Conservation (phyloP, 2,329 filamentous ascomycete species). For the Colletotrichum siamense region DNA sequence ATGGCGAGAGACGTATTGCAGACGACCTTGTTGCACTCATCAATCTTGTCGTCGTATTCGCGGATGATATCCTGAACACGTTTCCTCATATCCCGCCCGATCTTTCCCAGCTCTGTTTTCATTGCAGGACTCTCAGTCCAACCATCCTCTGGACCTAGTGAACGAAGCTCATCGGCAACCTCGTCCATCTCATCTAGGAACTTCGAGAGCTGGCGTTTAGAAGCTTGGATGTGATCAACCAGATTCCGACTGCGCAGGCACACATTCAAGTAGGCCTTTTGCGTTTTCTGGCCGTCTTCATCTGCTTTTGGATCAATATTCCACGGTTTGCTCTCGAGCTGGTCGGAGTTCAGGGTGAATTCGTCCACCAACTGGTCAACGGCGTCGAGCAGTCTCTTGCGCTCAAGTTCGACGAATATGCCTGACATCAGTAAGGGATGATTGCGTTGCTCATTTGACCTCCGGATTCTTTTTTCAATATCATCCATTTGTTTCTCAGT, state of each 20-base stretch:
- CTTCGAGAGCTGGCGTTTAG: not conserved
- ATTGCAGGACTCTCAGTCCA: not conserved
- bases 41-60: slow-evolving; percentile 32
- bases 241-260: not conserved
- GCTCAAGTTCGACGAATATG: not conserved
- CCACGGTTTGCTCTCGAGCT: not conserved
- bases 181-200: not conserved
- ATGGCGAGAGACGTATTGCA: slow-evolving; percentile 29
- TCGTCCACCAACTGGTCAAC: not conserved
- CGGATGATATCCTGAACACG: slow-evolving; percentile 26
- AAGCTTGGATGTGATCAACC: not conserved
- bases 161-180: not conserved
- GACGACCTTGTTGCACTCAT: slow-evolving; percentile 30
- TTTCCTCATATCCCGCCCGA: not conserved
- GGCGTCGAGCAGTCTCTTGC: not conserved
- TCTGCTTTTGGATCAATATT: not conserved
- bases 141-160: accelerated
- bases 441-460: not conserved
- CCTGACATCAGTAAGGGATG: not conserved
- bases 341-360: not conserved
- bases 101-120: not conserved
- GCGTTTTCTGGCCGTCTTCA: not conserved
- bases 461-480: not conserved
- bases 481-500: not conserved
- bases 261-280: not conserved